Percentiles rank a stretch among this genome's conserved stretches.
phyloP scores from a whole-genome alignment of 306 rosid genomes.

The Sicyos edulis region DNA sequence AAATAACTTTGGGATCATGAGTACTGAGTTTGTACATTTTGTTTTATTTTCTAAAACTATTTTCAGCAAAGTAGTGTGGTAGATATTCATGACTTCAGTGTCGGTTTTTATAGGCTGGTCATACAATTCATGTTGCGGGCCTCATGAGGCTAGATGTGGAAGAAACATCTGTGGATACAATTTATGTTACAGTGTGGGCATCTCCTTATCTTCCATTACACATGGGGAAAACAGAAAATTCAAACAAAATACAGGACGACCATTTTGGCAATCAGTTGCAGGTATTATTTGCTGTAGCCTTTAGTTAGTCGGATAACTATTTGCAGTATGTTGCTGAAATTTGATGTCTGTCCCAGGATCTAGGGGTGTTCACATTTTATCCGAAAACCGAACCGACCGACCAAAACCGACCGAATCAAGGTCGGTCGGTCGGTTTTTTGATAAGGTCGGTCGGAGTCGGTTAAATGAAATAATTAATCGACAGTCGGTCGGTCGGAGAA shows the following conservation, averaged over 20 bases:
- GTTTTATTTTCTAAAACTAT: neutral
- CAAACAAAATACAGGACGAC: constrained; percentile 48
- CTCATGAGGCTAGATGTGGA: constrained; percentile 85
- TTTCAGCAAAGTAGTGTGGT: neutral
- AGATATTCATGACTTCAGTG: neutral
- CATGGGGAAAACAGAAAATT: constrained; percentile 84
- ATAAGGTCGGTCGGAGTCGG: no score
- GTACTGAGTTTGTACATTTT: neutral
- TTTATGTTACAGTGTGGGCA: constrained; percentile 85
- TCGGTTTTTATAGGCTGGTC: constrained; percentile 56
- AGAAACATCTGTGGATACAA: constrained; percentile 54
- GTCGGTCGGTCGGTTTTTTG: no score
- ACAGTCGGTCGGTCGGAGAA: no score
- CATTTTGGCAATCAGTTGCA: constrained; percentile 87
- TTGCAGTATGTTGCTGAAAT: neutral
- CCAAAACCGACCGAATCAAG: no score
- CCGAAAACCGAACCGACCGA: no score
- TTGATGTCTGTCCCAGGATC: neutral
- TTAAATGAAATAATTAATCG: no score
- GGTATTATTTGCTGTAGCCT: constrained; percentile 35
- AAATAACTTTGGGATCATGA: neutral
- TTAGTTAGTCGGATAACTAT: neutral
- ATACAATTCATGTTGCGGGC: constrained; percentile 83
- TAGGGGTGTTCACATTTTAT: no score
- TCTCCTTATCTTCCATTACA: constrained; percentile 83